Evolutionary conservation across 495 filamentous ascomycete species (phyloP).

Genomic region (Lophiostoma macrostomum): DNA sequence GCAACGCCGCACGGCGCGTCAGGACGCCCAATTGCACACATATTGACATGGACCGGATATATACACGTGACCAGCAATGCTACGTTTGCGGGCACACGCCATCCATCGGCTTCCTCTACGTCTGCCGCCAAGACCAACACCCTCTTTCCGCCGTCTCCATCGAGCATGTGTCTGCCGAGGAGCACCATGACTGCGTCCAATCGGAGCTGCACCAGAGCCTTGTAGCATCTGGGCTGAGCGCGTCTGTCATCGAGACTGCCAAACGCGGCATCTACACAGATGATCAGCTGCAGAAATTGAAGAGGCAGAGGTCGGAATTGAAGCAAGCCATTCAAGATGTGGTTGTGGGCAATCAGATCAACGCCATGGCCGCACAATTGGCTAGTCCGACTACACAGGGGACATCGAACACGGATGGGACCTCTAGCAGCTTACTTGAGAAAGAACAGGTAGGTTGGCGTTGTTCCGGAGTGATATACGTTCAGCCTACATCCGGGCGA

Average conservation of each 20-base stretch:
- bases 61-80: constrained; percentile 47
- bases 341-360: constrained; percentile 4
- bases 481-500: not conserved
- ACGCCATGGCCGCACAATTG: not conserved
- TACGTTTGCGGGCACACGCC: constrained; percentile 48
- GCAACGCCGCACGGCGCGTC: constrained; percentile 11
- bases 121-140: constrained; percentile 56
- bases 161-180: not conserved
- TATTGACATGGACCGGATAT: constrained; percentile 56
- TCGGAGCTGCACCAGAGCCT: constrained; percentile 30
- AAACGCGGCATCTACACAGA: constrained; percentile 51
- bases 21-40: constrained; percentile 53
- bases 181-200: not conserved
- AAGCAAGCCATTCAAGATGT: constrained; percentile 15
- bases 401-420: constrained; percentile 10
- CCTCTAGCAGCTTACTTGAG: not conserved
- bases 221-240: constrained; percentile 39
- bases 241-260: constrained; percentile 48
- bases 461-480: no score
- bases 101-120: constrained; percentile 62
- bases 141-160: not conserved
- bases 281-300: constrained; percentile 44
- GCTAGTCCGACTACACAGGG: not conserved
- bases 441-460: constrained; percentile 6
- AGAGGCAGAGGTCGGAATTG: constrained; percentile 44